Base-by-base conservation (phyloP, 1,139 yeast genomes). In the Protomyces pachydermus region DNA sequence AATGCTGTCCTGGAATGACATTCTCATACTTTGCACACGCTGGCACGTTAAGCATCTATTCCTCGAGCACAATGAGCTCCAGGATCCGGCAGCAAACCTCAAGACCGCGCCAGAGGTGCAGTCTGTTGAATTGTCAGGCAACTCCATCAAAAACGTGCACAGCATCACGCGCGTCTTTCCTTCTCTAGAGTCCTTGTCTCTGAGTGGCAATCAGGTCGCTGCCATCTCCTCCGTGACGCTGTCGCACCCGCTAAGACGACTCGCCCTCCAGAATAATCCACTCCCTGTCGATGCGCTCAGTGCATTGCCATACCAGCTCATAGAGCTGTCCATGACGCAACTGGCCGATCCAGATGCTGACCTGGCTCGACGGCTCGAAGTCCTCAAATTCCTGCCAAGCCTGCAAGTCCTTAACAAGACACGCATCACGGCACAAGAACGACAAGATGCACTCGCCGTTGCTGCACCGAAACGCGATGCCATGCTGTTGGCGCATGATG, bases 361-460 rank as follows among this genome's bases (percentile, higher is more conserved):
- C 23, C 25, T 42, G 16, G 48, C 48, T 4, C 20, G 48, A 12
- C 48, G 48, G 12, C 48, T 42, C 48, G 25, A n/a, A 3, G 18
- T 42, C 25, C 18, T 42, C 23, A 18, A 20, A n/a, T 14, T n/a
- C 23, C 12, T 51, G 18, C 62, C 62, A 32, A 51, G 38, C 10
- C 46, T 58, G 12, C 34, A 58, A 14, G 39, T 52, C 6, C 20
- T 58, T 32, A 58, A 58, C 34, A 25, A 42, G 16, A 58, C 62
- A 5, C 42, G 42, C 32, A 48, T 58, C 52, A 58, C 62, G 8
- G 52, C 16, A 35, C 62, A 58, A 34, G 62, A 58, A 42, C 56
- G 62, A n/a, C 52, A 58, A 32, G 62, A 58, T 52, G 62, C 62
- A n/a, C 23, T 28, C 12, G 23, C 51, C 10, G 62, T 48, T 28